phyloP scores from a whole-genome alignment of 805 yeast genomes.

The Candida xiaguanensis region DNA sequence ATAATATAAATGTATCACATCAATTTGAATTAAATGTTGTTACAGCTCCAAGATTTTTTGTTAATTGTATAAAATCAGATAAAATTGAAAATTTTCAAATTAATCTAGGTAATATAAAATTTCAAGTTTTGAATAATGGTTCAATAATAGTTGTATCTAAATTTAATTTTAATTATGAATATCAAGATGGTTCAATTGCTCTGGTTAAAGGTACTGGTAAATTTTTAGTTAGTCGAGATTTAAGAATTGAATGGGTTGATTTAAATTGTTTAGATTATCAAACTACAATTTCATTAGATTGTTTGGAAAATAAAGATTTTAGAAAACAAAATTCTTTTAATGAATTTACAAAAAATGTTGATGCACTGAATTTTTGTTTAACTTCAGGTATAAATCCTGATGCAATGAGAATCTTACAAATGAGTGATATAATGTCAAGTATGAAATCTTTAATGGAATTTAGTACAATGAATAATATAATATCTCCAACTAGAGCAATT shows the following conservation, averaged over 20 bases:
- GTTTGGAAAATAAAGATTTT: conserved; percentile 20
- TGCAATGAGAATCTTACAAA: conserved; percentile 68
- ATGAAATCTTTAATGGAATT: conserved; percentile 62
- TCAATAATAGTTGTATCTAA: conserved; percentile 31
- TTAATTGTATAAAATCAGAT: conserved; percentile 48
- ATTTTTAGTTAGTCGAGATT: conserved; percentile 56
- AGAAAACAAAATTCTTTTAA: conserved; percentile 17
- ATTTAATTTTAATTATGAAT: conserved; percentile 33
- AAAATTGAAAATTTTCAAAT: conserved; percentile 24
- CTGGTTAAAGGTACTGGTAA: conserved; percentile 59
- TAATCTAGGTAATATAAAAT: conserved; percentile 33
- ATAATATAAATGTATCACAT: conserved; percentile 7
- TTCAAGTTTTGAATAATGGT: conserved; percentile 39
- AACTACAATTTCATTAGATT: conserved; percentile 20
- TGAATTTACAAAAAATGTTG: conserved; percentile 22
- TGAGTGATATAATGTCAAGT: conserved; percentile 74
- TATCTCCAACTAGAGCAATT: conserved; percentile 55
- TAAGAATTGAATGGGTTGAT: conserved; percentile 73
- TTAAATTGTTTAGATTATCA: conserved; percentile 36
- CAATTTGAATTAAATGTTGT: conserved; percentile 63
- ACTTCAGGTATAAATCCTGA: conserved; percentile 62
- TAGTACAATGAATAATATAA: conserved; percentile 44
- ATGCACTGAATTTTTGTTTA: conserved; percentile 46
- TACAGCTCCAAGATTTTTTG: conserved; percentile 62
- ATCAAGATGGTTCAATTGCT: conserved; percentile 68